Evolutionary conservation across 2,329 filamentous ascomycete genomes (phyloP).

Genomic region (Drechslerella dactyloides): DNA sequence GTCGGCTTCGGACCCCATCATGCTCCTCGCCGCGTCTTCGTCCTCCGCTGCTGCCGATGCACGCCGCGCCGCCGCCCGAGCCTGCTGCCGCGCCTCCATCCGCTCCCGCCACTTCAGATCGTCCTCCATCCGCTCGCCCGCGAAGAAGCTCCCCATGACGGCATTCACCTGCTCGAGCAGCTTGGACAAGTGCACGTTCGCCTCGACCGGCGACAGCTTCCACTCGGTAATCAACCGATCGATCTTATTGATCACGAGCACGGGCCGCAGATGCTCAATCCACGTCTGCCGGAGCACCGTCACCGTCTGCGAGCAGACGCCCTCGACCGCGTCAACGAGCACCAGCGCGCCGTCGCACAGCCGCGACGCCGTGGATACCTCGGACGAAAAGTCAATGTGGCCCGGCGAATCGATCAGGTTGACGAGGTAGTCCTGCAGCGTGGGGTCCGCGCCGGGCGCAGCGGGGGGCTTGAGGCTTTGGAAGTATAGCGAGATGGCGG

Average conservation of each 20-base stretch:
- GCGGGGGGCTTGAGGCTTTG: slow-evolving; percentile 75
- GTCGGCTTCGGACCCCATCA: slow-evolving; percentile 62
- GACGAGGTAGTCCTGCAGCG: slow-evolving; percentile 82
- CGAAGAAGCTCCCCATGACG: slow-evolving; percentile 95
- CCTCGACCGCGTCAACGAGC: slow-evolving; percentile 93
- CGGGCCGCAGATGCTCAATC: slow-evolving; percentile 91
- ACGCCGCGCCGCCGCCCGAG: slow-evolving; percentile 56
- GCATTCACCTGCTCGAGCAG: slow-evolving; percentile 96
- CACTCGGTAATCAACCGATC: slow-evolving; percentile 92
- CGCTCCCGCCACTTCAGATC: slow-evolving; percentile 93
- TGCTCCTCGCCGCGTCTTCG: slow-evolving; percentile 65
- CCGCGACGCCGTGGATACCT: slow-evolving; percentile 93
- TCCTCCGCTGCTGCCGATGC: slow-evolving; percentile 57
- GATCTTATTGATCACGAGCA: slow-evolving; percentile 98
- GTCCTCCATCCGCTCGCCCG: slow-evolving; percentile 97
- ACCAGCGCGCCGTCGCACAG: slow-evolving; percentile 94
- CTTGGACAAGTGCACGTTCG: slow-evolving; percentile 85
- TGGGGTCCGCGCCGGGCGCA: slow-evolving; percentile 29
- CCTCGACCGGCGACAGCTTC: slow-evolving; percentile 88
- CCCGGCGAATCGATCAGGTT: slow-evolving; percentile 98
- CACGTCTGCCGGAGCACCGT: slow-evolving; percentile 94
- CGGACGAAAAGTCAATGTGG: slow-evolving; percentile 98
- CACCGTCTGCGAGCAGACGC: slow-evolving; percentile 97
- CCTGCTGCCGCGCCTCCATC: slow-evolving; percentile 84
- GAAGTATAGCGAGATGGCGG: slow-evolving; percentile 94